These are phyloP conservation scores for Populus simonii DNA, from an alignment of 345 rosid genomes.

Conservation along the genomic window DNA sequence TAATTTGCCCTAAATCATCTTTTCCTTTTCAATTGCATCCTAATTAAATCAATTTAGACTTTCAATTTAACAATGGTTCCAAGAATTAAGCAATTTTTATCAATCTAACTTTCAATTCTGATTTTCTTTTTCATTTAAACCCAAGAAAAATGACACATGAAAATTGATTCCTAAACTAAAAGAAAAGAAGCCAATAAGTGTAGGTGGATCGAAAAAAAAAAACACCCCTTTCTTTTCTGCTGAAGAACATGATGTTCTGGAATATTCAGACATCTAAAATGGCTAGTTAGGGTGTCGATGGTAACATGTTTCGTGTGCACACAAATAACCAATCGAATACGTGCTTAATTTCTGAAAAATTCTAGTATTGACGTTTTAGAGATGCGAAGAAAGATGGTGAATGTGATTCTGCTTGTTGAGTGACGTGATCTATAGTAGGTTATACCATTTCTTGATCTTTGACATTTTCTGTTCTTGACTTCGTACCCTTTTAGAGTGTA, in stretches of 20 bases:
- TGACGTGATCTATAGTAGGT: neutral
- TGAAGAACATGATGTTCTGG: neutral
- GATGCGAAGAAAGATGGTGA: neutral
- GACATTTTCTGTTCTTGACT: neutral
- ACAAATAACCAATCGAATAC: no score
- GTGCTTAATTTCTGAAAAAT: neutral
- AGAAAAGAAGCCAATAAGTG: no score
- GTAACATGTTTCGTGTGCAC: neutral
- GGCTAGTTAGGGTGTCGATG: neutral
- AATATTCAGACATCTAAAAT: neutral
- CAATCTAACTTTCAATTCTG: no score
- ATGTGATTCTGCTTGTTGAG: neutral
- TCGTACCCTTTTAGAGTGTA: conserved; percentile 37
- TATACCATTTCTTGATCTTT: neutral
- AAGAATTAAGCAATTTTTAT: no score
- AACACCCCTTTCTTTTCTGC: neutral
- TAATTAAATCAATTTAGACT: no score
- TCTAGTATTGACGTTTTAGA: neutral
- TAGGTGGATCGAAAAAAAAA: no score
- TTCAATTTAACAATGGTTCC: no score
- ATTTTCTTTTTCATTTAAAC: no score
- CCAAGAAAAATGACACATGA: no score
- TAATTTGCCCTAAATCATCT: no score
- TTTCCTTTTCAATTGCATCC: no score
- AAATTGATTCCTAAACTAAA: no score